Percentiles rank a stretch among this genome's conserved stretches.
Evolutionary conservation across 306 rosid genomes (phyloP).

Genomic region (Cicer cuneatum): DNA sequence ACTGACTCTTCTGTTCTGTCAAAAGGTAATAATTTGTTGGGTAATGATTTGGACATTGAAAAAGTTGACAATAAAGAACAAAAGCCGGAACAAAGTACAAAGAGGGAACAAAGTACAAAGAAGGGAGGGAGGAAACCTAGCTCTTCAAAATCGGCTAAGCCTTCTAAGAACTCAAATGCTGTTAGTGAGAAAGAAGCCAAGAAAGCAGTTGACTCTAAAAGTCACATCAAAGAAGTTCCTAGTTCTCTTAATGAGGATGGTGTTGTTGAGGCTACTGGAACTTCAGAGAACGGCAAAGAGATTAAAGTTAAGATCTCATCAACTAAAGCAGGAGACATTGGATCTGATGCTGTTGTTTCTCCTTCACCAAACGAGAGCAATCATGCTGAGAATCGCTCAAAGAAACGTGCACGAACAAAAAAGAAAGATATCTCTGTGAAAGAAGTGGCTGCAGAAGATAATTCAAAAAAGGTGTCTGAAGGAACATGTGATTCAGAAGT

Average conservation of each 20-base stretch:
- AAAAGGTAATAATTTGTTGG: slow-evolving; percentile 46
- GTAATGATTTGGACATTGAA: slow-evolving; percentile 50
- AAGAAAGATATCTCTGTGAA: slow-evolving; percentile 59
- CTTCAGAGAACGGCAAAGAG: slow-evolving; percentile 59
- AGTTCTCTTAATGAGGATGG: slow-evolving; percentile 52
- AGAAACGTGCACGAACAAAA: slow-evolving; percentile 54
- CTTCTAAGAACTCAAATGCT: slow-evolving; percentile 49
- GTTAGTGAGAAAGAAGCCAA: slow-evolving; percentile 53
- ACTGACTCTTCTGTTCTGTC: slow-evolving; percentile 50
- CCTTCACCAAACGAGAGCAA: slow-evolving; percentile 53
- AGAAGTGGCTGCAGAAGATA: slow-evolving; percentile 56
- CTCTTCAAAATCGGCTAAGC: slow-evolving; percentile 47
- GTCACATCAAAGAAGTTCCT: slow-evolving; percentile 55
- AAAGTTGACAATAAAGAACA: slow-evolving; percentile 49
- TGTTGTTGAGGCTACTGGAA: slow-evolving; percentile 57
- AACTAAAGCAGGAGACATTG: slow-evolving; percentile 58
- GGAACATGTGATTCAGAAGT: slow-evolving; percentile 67
- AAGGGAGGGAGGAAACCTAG: slow-evolving; percentile 48
- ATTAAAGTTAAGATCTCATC: slow-evolving; percentile 54
- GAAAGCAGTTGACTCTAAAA: slow-evolving; percentile 47
- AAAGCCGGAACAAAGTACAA: slow-evolving; percentile 47
- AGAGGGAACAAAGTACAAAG: slow-evolving; percentile 45
- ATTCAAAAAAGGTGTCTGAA: slow-evolving; percentile 57
- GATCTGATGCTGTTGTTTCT: slow-evolving; percentile 61
- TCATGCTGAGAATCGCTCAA: slow-evolving; percentile 58